phyloP scores from a whole-genome alignment of 1,284 basidiomycete genomes.

The Termitomyces sp. region DNA sequence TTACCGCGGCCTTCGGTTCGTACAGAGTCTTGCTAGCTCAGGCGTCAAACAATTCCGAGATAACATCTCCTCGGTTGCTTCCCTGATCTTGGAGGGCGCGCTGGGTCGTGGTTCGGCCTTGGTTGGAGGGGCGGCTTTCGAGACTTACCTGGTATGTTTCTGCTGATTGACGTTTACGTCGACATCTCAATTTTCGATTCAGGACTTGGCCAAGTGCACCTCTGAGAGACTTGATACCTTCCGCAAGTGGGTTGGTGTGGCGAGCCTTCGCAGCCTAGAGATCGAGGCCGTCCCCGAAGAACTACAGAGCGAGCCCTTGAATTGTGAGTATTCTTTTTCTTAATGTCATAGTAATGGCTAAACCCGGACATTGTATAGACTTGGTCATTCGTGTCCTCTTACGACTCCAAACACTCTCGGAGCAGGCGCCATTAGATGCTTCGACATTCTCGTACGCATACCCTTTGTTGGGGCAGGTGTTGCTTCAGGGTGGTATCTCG shows the following conservation, averaged over 20 bases:
- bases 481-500: conserved; percentile 65
- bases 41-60: conserved; percentile 52
- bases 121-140: conserved; percentile 58
- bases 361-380: conserved; percentile 33
- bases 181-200: not conserved
- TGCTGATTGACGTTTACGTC: not conserved
- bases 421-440: conserved; percentile 80
- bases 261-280: conserved; percentile 70
- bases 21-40: conserved; percentile 59
- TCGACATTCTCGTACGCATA: conserved; percentile 82
- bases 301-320: conserved; percentile 65
- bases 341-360: no score
- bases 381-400: conserved; percentile 86
- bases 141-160: conserved; percentile 69
- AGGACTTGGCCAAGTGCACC: conserved; percentile 62
- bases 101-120: conserved; percentile 56
- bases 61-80: conserved; percentile 54
- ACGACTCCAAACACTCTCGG: conserved; percentile 77
- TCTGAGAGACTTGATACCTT: conserved; percentile 70
- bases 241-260: conserved; percentile 71
- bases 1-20: conserved; percentile 62
- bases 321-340: conserved; percentile 40
- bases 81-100: conserved; percentile 62
- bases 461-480: conserved; percentile 73
- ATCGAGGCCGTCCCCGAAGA: conserved; percentile 69